phyloP scores from a whole-genome alignment of 2,329 filamentous ascomycete species.

The Fusarium illudens region DNA sequence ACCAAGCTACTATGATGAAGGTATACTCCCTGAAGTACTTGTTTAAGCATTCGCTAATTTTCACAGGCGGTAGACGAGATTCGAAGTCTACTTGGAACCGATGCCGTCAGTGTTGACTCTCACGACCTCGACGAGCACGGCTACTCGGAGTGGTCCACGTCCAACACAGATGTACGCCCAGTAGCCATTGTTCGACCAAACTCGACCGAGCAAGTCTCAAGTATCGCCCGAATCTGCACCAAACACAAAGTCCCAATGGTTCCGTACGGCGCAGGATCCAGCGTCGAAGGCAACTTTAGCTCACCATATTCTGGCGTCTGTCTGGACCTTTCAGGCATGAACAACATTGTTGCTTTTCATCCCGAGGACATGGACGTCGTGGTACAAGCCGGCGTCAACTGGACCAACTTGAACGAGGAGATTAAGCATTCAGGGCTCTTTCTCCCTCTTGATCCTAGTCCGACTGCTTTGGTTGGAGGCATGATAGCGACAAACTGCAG shows the following conservation, averaged over 20 bases:
- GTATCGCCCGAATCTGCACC: conserved; percentile 69
- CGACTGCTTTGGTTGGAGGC: conserved; percentile 64
- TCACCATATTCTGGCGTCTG: conserved; percentile 73
- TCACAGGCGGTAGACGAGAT: background rate
- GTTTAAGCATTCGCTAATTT: background rate
- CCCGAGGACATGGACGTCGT: conserved; percentile 76
- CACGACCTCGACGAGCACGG: conserved; percentile 71
- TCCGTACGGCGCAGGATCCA: conserved; percentile 77
- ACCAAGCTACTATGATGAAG: conserved; percentile 35
- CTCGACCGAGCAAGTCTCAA: conserved; percentile 70
- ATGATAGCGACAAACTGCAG: conserved; percentile 75
- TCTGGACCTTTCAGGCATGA: conserved; percentile 75
- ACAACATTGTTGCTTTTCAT: conserved; percentile 69
- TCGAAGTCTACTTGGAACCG: conserved; percentile 53
- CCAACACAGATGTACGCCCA: conserved; percentile 70
- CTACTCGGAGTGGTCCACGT: conserved; percentile 75
- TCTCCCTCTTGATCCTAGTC: conserved; percentile 74
- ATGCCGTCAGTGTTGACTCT: conserved; percentile 69
- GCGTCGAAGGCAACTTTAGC: conserved; percentile 75
- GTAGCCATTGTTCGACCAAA: conserved; percentile 72
- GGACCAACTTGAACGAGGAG: conserved; percentile 72
- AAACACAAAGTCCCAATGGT: conserved; percentile 73
- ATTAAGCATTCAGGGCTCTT: conserved; percentile 71
- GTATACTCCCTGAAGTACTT: conserved; percentile 3
- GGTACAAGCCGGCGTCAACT: conserved; percentile 73